A percentile compares a stretch with the other conserved stretches of the same genome.
Evolutionary conservation across 164 flowering plant species (phyloP).

Genomic region (Tinospora cordifolia): DNA sequence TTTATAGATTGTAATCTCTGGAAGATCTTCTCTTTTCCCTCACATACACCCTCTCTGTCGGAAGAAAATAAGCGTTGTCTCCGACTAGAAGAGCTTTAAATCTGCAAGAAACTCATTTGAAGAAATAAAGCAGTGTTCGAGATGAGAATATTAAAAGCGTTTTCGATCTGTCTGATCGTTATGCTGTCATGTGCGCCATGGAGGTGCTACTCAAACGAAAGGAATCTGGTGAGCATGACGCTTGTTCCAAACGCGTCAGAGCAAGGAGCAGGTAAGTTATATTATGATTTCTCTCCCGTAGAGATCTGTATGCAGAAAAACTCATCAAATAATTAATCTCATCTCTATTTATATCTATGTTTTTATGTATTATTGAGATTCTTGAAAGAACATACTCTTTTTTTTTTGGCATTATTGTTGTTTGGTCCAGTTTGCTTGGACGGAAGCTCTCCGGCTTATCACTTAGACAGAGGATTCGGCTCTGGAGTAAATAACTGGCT

Average conservation of each 20-base stretch:
- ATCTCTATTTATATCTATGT: not conserved
- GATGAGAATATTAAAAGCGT: not conserved
- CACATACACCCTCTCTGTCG: not conserved
- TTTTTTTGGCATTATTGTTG: not conserved
- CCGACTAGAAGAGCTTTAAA: not conserved
- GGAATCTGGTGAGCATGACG: constrained; percentile 55
- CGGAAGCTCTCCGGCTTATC: constrained; percentile 92
- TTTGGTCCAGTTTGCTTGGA: constrained; percentile 70
- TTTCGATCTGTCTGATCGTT: constrained; percentile 9
- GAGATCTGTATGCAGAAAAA: not conserved
- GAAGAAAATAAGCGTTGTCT: not conserved
- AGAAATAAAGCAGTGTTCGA: not conserved
- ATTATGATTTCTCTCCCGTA: not conserved
- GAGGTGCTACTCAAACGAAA: constrained; percentile 21
- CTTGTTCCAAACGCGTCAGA: constrained; percentile 48
- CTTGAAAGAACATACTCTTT: too few species aligned
- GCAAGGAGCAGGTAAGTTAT: constrained; percentile 54
- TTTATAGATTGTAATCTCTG: not conserved
- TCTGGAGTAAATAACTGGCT: constrained; percentile 82
- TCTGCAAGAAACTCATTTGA: not conserved
- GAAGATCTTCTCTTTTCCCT: not conserved
- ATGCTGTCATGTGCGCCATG: constrained; percentile 26
- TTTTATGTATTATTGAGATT: not conserved
- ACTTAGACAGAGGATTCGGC: constrained; percentile 71
- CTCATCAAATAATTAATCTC: not conserved